These are phyloP conservation scores for Drosera capensis DNA, from an alignment of 148 eudicot species.

Conservation along the genomic window DNA sequence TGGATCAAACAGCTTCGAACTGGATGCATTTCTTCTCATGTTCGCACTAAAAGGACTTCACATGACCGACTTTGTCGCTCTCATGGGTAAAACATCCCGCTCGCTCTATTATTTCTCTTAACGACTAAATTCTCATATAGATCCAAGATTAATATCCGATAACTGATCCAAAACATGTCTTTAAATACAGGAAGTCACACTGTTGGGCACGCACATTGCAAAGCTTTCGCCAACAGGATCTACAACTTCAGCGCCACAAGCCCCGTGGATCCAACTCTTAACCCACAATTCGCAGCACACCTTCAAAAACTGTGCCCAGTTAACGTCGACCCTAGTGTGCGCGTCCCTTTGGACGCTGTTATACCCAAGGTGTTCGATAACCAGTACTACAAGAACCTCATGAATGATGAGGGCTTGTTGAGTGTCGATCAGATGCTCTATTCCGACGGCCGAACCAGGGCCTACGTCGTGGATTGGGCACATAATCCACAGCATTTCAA, in stretches of 20 bases:
- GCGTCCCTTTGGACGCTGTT: conserved; percentile 57
- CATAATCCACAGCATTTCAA: conserved; percentile 15
- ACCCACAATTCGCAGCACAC: conserved; percentile 35
- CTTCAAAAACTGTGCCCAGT: conserved; percentile 48
- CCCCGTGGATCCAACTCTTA: conserved; percentile 55
- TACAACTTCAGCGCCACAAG: conserved; percentile 37
- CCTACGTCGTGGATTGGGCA: conserved; percentile 22
- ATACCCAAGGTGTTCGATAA: conserved; percentile 61
- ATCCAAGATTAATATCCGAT: too few species aligned
- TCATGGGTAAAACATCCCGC: too few species aligned
- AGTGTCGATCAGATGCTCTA: conserved; percentile 6
- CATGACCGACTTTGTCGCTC: too few species aligned
- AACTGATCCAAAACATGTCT: too few species aligned
- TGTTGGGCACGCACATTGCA: conserved; percentile 75
- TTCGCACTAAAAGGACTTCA: too few species aligned
- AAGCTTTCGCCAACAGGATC: conserved; percentile 45
- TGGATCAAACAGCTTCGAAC: too few species aligned
- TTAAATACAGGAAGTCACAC: conserved; percentile 47
- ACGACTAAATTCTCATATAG: too few species aligned
- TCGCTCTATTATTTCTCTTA: too few species aligned
- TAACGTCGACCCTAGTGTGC: conserved; percentile 59
- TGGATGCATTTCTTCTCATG: too few species aligned
- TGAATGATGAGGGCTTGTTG: conserved; percentile 5
- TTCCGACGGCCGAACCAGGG: conserved; percentile 4
- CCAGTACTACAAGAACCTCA: conserved; percentile 7